A percentile compares a stretch with the other conserved stretches of the same genome.
These are phyloP conservation scores for Datura wrightii DNA, from an alignment of 257 asterid species.

Conservation along the genomic window DNA sequence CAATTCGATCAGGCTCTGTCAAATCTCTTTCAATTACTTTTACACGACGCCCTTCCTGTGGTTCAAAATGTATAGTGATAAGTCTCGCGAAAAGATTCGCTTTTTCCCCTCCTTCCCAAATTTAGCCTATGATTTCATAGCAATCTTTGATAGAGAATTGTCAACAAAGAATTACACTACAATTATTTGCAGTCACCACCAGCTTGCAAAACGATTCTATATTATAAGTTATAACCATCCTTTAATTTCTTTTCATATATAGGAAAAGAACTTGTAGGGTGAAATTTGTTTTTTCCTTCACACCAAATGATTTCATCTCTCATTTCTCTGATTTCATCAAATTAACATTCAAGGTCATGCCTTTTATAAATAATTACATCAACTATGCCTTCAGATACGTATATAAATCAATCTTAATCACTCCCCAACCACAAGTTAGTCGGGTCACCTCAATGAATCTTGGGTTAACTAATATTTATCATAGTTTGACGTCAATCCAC, in stretches of 20 bases:
- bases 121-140: background rate
- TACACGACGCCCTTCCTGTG: conserved; percentile 83
- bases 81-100: background rate
- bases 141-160: background rate
- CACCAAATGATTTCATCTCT: background rate
- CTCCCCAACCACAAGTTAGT: background rate
- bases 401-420: background rate
- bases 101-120: background rate
- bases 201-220: background rate
- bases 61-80: conserved; percentile 25
- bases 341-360: conserved; percentile 1
- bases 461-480: background rate
- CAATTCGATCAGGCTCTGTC: conserved; percentile 88
- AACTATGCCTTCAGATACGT: background rate
- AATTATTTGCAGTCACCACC: background rate
- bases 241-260: background rate
- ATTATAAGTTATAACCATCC: background rate
- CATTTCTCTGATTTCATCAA: background rate
- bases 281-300: background rate
- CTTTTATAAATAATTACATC: background rate
- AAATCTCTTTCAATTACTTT: conserved; percentile 87
- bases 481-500: background rate
- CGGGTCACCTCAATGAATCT: background rate
- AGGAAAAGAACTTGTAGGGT: background rate
- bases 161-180: background rate